phyloP scores from a whole-genome alignment of 345 rosid species.

The Gynandropsis gynandra region DNA sequence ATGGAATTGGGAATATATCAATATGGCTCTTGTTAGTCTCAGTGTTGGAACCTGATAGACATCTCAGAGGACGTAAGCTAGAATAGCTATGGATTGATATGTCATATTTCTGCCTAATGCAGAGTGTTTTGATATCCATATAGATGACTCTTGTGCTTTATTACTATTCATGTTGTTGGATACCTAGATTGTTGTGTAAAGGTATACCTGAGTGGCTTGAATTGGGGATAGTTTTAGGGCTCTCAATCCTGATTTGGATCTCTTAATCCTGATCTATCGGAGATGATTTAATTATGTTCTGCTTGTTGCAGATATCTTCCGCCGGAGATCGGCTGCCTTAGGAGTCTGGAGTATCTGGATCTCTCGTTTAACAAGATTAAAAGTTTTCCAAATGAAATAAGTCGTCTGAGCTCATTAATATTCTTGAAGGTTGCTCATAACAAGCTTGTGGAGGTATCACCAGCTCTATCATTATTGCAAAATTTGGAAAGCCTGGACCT shows the following conservation, averaged over 20 bases:
- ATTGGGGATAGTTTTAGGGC: constrained; percentile 1
- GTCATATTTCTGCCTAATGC: neutral
- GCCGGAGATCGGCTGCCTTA: constrained; percentile 86
- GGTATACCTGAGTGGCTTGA: neutral
- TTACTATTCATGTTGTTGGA: constrained; percentile 4
- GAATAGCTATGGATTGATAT: constrained; percentile 6
- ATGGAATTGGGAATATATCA: too few relatives aligned
- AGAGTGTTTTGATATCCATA: neutral
- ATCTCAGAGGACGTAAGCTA: constrained; percentile 25
- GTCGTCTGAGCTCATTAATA: constrained; percentile 54
- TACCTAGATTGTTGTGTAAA: neutral
- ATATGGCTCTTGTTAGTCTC: constrained; percentile 21
- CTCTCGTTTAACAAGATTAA: constrained; percentile 93
- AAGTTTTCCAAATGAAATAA: constrained; percentile 67
- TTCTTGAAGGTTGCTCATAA: constrained; percentile 77
- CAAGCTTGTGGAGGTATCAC: constrained; percentile 64
- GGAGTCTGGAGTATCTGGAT: constrained; percentile 69
- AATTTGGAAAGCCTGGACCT: constrained; percentile 72
- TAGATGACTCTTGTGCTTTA: neutral
- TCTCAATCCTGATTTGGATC: neutral
- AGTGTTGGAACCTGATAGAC: constrained; percentile 17
- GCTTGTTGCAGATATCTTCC: constrained; percentile 71
- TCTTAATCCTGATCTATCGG: neutral
- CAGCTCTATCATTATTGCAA: constrained; percentile 54
- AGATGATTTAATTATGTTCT: constrained; percentile 17